phyloP scores from a whole-genome alignment of 768 basidiomycete species.

The Cystofilobasidium bisporidii region DNA sequence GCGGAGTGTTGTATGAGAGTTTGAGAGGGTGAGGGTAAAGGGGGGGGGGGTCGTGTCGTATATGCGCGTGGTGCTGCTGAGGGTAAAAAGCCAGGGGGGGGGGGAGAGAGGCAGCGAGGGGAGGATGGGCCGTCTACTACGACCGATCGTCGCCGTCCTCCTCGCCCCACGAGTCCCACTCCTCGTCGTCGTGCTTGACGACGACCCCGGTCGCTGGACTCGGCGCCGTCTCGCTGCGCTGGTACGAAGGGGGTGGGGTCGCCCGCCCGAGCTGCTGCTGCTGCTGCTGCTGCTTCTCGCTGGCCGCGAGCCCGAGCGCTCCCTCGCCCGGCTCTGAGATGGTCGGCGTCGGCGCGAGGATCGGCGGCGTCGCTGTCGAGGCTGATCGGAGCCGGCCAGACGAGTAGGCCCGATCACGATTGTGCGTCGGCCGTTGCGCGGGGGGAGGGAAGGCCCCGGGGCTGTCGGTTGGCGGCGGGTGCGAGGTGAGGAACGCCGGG shows the following conservation, averaged over 20 bases:
- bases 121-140: no score
- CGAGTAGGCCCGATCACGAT: neutral
- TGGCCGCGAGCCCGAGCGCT: no score
- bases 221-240: neutral
- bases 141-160: neutral
- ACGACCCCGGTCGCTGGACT: no score
- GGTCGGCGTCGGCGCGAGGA: neutral
- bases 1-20: no score
- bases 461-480: neutral
- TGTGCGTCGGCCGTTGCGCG: neutral
- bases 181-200: conserved; percentile 2
- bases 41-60: no score
- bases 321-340: no score
- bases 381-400: neutral
- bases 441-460: neutral
- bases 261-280: neutral
- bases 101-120: no score
- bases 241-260: neutral
- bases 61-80: no score
- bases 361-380: neutral
- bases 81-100: no score
- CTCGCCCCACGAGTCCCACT: conserved; percentile 4
- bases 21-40: no score
- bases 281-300: no score
- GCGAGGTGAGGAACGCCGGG: conserved; percentile 62